These are phyloP conservation scores for Trichoderma cornu-damae DNA, from an alignment of 2,329 filamentous ascomycete species.

Conservation along the genomic window DNA sequence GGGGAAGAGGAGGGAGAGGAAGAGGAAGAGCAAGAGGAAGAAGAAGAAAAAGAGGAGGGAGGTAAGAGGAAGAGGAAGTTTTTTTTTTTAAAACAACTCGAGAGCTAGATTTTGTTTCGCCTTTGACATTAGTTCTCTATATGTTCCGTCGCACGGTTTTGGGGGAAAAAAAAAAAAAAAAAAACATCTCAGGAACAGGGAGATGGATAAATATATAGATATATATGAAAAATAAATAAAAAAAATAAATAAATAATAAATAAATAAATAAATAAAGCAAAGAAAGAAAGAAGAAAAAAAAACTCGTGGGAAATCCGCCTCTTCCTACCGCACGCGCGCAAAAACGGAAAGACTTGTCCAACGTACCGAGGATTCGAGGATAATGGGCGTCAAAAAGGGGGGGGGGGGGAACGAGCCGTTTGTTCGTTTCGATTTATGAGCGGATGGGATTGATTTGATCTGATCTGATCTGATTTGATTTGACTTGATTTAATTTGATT, in stretches of 20 bases:
- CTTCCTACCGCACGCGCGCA: background rate
- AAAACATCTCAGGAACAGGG: background rate
- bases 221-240: background rate
- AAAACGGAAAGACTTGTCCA: slow-evolving; percentile 4
- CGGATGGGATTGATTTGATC: no score
- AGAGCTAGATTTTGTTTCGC: background rate
- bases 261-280: no score
- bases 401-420: slow-evolving; percentile 31
- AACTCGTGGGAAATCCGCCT: background rate
- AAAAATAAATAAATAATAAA: background rate
- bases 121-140: background rate
- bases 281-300: background rate
- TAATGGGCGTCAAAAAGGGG: slow-evolving; percentile 24
- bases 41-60: no score
- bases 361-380: slow-evolving; percentile 31
- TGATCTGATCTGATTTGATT: no score
- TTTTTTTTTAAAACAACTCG: no score
- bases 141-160: background rate
- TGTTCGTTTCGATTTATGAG: slow-evolving; percentile 27
- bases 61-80: no score
- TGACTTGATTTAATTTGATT: no score
- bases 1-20: no score
- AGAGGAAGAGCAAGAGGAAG: no score
- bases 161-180: background rate
- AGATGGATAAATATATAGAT: no score